These are phyloP conservation scores for Nyctanthes arbortristis DNA, from an alignment of 257 asterid genomes.

Conservation along the genomic window DNA sequence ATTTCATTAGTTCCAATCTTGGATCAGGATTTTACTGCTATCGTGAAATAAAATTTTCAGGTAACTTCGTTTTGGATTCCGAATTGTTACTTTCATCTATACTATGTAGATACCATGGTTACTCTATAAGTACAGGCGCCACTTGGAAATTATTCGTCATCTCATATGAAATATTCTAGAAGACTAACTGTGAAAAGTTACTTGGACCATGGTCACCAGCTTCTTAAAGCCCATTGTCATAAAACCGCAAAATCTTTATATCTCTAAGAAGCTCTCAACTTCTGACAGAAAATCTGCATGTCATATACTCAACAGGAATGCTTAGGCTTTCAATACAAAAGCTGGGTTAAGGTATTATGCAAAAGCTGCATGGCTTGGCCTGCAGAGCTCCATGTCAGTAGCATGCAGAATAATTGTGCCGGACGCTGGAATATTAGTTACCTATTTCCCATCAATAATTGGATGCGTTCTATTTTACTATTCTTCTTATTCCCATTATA, in stretches of 20 bases:
- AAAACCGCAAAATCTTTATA: background rate
- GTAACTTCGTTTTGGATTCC: background rate
- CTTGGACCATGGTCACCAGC: background rate
- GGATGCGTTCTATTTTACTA: background rate
- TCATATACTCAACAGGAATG: background rate
- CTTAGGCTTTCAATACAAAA: background rate
- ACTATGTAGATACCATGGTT: background rate
- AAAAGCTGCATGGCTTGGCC: background rate
- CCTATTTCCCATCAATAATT: background rate
- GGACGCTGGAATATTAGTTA: too few species aligned
- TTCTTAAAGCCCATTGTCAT: background rate
- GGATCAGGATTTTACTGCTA: background rate
- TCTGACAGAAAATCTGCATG: background rate
- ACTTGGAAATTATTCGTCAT: background rate
- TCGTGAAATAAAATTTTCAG: background rate
- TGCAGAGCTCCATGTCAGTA: slow-evolving; percentile 1
- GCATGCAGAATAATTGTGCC: too few species aligned
- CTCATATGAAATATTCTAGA: background rate
- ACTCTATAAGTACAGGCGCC: background rate
- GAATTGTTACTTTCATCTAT: background rate
- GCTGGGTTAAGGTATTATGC: background rate
- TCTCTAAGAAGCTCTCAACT: background rate
- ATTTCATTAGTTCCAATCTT: background rate
- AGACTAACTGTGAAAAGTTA: background rate
- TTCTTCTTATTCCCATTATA: too few species aligned